Evolutionary conservation across 2,329 filamentous ascomycete genomes (phyloP), one percentile per base, ranked within the genome.

Genomic region (Aspergillus bombycis): DNA sequence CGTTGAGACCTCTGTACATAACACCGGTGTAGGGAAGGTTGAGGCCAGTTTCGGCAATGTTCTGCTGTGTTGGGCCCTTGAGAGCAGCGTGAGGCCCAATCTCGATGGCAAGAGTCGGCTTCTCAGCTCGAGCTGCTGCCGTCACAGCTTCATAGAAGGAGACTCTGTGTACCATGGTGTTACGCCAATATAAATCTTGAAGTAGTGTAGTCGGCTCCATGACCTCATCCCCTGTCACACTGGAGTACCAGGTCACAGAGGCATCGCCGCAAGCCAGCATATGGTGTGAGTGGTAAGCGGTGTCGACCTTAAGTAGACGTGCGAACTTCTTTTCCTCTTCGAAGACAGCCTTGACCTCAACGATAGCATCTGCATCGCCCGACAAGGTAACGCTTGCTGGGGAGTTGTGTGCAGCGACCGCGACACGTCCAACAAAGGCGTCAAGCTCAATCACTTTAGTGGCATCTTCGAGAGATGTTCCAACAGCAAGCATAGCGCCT

Each of bases 401-500:
- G 38, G 76, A 77, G 67, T 85, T 85, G 55, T 67, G 67, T 9
- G 77, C 77, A 3, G 78, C 79, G 41, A 80, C 69, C 21, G 64
- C 65, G 14, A 79, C 65, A 10, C 73, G 67, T 2, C 71, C 75
- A 4, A 69, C 59, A 23, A 80, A 75, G 11, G 34, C 46, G 14
- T 53, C 32, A 41, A 59, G 46, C 9, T 50, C 30, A 14, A 57
- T 57, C n/a, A 62, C 23, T 19, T 56, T 46, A 4, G 30, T 38
- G 12, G 63, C 63, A 16, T 62, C 57, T 48, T 60, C 36, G 21
- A 57, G 34, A 11, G 57, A 56, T 10, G 48, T 57, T 1, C 79
- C 80, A 2, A 79, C 80, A 0, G 83, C 83, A 12, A 84, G 64
- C 84, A 86, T 85, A 1, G 72, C 75, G 2, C 82, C 82, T 26